Evolutionary conservation across 306 rosid genomes (phyloP).

Genomic region (Lathyrus sativus): DNA sequence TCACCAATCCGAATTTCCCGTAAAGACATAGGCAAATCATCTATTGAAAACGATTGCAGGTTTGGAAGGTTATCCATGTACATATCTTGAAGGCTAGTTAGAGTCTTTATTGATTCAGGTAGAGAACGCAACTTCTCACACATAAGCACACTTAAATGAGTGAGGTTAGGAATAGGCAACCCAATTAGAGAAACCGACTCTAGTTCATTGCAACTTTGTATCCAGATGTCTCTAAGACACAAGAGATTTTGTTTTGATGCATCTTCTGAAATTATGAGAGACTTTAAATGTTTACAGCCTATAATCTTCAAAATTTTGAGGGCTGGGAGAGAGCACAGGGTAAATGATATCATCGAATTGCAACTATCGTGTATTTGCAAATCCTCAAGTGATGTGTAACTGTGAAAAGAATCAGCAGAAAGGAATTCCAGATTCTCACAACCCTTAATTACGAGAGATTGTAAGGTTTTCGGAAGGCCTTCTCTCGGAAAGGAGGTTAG

Average conservation of each 20-base stretch:
- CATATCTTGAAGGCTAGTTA: neutral
- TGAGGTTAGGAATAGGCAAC: neutral
- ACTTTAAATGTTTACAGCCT: neutral
- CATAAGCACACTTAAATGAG: neutral
- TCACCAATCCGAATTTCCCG: neutral
- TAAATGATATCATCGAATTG: no score
- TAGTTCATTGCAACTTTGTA: constrained; percentile 3
- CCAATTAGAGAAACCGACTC: constrained; percentile 3
- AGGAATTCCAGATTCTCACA: constrained; percentile 9
- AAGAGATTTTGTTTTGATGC: neutral
- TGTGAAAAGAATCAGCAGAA: neutral
- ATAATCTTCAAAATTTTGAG: no score
- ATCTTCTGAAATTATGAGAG: neutral
- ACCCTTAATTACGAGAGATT: neutral
- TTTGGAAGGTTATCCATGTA: no score
- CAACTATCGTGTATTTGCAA: no score
- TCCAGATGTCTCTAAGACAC: constrained; percentile 1
- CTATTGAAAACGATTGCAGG: neutral
- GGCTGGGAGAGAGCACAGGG: no score
- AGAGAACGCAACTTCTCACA: neutral
- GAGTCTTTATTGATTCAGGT: neutral
- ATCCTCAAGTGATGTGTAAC: no score
- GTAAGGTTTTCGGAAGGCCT: constrained; percentile 22
- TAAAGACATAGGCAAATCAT: no score
- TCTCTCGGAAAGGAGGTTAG: neutral